Evolutionary conservation across 345 rosid species (phyloP), one percentile per base, ranked within the genome.

Genomic region (Bruguiera parviflora): DNA sequence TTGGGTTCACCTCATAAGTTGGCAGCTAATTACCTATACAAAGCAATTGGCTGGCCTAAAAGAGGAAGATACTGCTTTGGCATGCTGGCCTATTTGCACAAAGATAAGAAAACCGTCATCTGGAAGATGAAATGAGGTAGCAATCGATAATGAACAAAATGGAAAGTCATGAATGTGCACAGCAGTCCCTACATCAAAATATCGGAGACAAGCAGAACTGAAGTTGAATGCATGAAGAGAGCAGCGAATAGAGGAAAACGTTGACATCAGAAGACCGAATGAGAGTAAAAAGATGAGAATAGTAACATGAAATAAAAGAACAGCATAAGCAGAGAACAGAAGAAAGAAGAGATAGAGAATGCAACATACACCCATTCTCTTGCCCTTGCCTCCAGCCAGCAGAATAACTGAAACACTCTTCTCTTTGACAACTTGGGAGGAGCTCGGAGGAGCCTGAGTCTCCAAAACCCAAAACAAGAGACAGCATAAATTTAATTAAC

Each of bases 21-120:
- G 51, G 61, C 43, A 49, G 49, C 43, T 47, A 18, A 64, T 81
- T 88, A 94, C 98, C 97, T 94, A 78, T 91, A 85, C 78, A 94
- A 76, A 59, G 98, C 98, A 78, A 94, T 94, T 8, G 97, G 95
- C 67, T 88, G 98, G 74, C 92, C 98, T 27, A 91, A 47, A 66
- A 94, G 95, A 7, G 96, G 97, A 65, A 94, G 92, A 78, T 94
- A 94, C 73, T 94, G 98, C 88, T 94, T 94, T 63, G 98, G 98
- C 83, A 94, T 94, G 86, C 71, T 87, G 57, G 92, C 92, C 98
- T 94, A 74, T 79, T 74, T 68, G 56, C 75, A 83, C 72, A 79
- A 82, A 83, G 58, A 92, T 67, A 78, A 64, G 39, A 77, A 76
- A 81, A 65, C 68, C 59, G 72, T 84, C 80, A 84, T 73, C 73